Conservation (phyloP, 805 yeast species). For the Hanseniaspora guilliermondii region DNA sequence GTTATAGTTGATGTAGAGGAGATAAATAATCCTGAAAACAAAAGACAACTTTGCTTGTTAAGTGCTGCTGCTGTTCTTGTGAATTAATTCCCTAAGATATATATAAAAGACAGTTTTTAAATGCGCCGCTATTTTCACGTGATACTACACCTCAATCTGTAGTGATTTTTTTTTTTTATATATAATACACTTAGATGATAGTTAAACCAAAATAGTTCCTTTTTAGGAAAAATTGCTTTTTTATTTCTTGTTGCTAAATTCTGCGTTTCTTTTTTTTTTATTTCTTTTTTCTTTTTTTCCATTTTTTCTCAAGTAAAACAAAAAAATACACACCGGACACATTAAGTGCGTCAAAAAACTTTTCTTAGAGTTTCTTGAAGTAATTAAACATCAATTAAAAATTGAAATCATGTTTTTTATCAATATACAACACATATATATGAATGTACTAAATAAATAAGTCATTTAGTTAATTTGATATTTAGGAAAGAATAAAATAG, state of each 20-base stretch:
- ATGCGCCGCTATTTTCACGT: not conserved
- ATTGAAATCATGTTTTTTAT: not conserved
- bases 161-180: too few relatives aligned
- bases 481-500: not conserved
- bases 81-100: too few relatives aligned
- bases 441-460: not conserved
- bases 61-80: conserved; percentile 2
- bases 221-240: not conserved
- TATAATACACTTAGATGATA: too few relatives aligned
- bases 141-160: too few relatives aligned
- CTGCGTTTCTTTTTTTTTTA: not conserved
- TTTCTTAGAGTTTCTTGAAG: too few relatives aligned
- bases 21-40: not conserved
- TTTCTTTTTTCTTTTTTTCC: too few relatives aligned
- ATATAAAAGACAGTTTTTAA: not conserved
- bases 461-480: not conserved
- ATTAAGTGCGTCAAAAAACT: not conserved
- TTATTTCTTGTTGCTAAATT: not conserved
- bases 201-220: not conserved
- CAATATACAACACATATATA: not conserved
- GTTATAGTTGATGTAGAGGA: conserved; percentile 36
- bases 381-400: too few relatives aligned
- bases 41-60: conserved; percentile 4
- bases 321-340: not conserved
- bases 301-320: not conserved